Evolutionary conservation across 768 basidiomycete species (phyloP).

Genomic region (Lactarius evosmus): DNA sequence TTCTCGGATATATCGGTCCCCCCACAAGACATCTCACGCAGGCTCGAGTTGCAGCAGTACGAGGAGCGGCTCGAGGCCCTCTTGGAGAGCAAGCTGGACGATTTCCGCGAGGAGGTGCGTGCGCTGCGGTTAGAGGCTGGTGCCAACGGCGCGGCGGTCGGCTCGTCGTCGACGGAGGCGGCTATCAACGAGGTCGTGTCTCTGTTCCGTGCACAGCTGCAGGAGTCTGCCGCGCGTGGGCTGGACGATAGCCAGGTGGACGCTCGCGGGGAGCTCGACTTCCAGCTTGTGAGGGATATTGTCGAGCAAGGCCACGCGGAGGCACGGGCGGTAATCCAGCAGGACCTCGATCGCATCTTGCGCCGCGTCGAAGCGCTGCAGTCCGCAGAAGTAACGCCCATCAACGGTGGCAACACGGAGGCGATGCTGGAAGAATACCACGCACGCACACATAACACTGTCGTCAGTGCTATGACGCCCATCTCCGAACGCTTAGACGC

Average conservation of each 20-base stretch:
- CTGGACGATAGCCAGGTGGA: slow-evolving; percentile 64
- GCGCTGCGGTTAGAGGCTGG: slow-evolving; percentile 26
- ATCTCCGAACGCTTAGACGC: slow-evolving; percentile 57
- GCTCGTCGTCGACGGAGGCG: slow-evolving; percentile 47
- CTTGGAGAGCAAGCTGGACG: slow-evolving; percentile 66
- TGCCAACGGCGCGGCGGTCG: slow-evolving; percentile 35
- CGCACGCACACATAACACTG: slow-evolving; percentile 53
- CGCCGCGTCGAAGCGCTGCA: slow-evolving; percentile 40
- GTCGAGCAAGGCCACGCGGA: slow-evolving; percentile 67
- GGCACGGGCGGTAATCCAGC: slow-evolving; percentile 52
- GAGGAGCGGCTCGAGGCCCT: slow-evolving; percentile 61
- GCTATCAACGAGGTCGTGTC: slow-evolving; percentile 65
- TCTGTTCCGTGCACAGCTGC: slow-evolving; percentile 64
- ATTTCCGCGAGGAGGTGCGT: slow-evolving; percentile 43
- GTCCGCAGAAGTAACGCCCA: slow-evolving; percentile 28
- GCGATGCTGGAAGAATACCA: slow-evolving; percentile 55
- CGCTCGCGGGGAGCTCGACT: slow-evolving; percentile 73
- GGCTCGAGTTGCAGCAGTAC: slow-evolving; percentile 55
- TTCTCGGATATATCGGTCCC: slow-evolving; percentile 44
- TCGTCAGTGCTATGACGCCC: slow-evolving; percentile 57
- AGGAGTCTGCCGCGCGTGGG: slow-evolving; percentile 55
- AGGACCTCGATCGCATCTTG: slow-evolving; percentile 53
- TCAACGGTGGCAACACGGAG: slow-evolving; percentile 34
- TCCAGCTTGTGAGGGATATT: slow-evolving; percentile 67
- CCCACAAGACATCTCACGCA: slow-evolving; percentile 51